Percentiles rank a stretch among this genome's conserved stretches.
Conservation (phyloP, 2,329 filamentous ascomycete species). For the Escovopsis sp. region DNA sequence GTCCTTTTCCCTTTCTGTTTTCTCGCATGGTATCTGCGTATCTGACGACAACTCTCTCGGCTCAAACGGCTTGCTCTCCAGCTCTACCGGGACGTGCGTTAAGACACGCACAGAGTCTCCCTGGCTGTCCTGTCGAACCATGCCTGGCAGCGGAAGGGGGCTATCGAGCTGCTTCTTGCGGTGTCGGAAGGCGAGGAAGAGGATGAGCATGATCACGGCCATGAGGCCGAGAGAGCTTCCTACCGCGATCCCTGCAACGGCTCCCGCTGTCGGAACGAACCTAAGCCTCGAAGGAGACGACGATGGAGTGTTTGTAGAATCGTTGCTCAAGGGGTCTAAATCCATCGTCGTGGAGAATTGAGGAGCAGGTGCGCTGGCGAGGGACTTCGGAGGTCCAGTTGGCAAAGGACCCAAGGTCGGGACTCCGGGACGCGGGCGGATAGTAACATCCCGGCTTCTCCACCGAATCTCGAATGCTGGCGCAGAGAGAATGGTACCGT, state of each 20-base stretch:
- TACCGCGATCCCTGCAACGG: constrained; percentile 8
- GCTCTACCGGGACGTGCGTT: constrained; percentile 2
- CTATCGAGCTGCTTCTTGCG: constrained; percentile 1
- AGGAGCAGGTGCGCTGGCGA: background rate
- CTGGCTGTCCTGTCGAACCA: constrained; percentile 1
- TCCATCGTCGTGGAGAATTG: background rate
- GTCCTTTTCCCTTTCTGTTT: too few relatives aligned
- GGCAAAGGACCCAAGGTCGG: background rate
- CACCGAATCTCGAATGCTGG: constrained; percentile 18
- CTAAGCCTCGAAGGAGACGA: background rate
- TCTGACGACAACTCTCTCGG: constrained; percentile 5
- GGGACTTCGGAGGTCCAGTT: background rate
- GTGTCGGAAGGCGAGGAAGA: background rate
- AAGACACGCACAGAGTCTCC: background rate
- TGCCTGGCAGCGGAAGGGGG: background rate
- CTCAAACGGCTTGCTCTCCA: constrained; percentile 5
- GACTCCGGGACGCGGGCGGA: background rate
- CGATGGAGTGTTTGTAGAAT: too few relatives aligned
- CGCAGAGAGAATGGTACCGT: constrained; percentile 11
- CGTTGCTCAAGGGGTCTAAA: too few relatives aligned
- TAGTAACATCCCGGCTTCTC: constrained; percentile 9
- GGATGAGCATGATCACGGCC: background rate
- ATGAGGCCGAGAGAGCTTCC: constrained; percentile 5
- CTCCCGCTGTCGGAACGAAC: constrained; percentile 1
- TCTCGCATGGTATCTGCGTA: background rate